Conservation (phyloP, 1,284 basidiomycete species). For the Irpex lacteus region DNA sequence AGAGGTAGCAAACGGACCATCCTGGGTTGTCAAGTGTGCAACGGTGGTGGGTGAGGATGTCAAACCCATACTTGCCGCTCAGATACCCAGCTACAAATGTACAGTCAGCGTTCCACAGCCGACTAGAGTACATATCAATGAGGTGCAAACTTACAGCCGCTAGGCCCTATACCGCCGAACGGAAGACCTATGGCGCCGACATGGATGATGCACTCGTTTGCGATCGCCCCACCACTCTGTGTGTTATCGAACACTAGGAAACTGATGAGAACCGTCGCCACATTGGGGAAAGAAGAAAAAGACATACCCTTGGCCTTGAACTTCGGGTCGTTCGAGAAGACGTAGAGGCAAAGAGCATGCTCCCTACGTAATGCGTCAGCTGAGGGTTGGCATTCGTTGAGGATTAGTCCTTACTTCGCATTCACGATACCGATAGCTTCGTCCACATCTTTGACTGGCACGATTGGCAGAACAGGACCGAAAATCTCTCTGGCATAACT, state of each 20-base stretch:
- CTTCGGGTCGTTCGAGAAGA: constrained; percentile 61
- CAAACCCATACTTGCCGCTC: constrained; percentile 63
- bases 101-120: background rate
- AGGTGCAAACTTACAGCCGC: constrained; percentile 52
- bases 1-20: constrained; percentile 38
- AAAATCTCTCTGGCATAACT: constrained; percentile 32
- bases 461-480: constrained; percentile 58
- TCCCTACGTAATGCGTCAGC: constrained; percentile 41
- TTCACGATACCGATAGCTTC: constrained; percentile 75
- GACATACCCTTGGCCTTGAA: constrained; percentile 62
- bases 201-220: constrained; percentile 66
- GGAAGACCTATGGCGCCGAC: constrained; percentile 58
- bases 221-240: constrained; percentile 61
- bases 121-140: background rate
- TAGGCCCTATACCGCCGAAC: constrained; percentile 71
- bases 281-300: background rate
- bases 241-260: constrained; percentile 61
- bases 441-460: constrained; percentile 71
- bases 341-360: constrained; percentile 75
- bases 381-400: background rate
- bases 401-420: constrained; percentile 37
- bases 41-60: constrained; percentile 69
- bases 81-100: constrained; percentile 52
- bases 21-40: constrained; percentile 57
- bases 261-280: background rate